Evolutionary conservation across 106 monocot species (phyloP), one percentile per base, ranked within the genome.

Genomic region (Apostasia ramifera): DNA sequence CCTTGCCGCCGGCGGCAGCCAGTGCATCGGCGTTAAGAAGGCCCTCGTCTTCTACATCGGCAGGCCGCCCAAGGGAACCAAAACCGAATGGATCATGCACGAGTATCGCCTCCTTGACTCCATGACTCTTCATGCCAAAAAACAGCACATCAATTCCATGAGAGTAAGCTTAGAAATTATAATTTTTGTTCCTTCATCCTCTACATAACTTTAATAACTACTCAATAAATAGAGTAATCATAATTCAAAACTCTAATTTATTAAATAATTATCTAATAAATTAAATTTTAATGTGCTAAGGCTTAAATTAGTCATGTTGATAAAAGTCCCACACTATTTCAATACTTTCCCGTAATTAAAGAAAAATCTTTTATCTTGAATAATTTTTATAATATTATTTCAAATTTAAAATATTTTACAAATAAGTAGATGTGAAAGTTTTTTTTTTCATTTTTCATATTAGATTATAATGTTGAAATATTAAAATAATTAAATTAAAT

Each of bases 51-150:
- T 80, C 70, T 76, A 81, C 67, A 39, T 66, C 6, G 81, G 81
- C 7, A 43, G 67, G 40, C 74, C 80, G 2, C 81, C 81, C 7
- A 81, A 75, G 59, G 81, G 81, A 3, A 44, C 15, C 67, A 81
- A 81, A 63, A 88, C 88, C 0, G 81, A 88, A 41, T 88, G 88
- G 88, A 73, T 88, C 70, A 88, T 88, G 88, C 80, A 88, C 39
- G 88, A 88, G 47, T 88, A 88, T 55, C 80, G 83, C 11, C 78
- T 88, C 7, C 55, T 73, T 5, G 76, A 72, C 47, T 56, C 56
- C 40, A 45, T 40, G 40, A 39, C 52, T 2, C 58, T 2, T 26
- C 40, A 26, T 1, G 3, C 6, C 2, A 64, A 58, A n/a, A 55
- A 70, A 13, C 38, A 61, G 1, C 66, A 71, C n/a, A 44, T 14